Conservation (phyloP, 768 basidiomycete species). For the Megacollybia marginata region DNA sequence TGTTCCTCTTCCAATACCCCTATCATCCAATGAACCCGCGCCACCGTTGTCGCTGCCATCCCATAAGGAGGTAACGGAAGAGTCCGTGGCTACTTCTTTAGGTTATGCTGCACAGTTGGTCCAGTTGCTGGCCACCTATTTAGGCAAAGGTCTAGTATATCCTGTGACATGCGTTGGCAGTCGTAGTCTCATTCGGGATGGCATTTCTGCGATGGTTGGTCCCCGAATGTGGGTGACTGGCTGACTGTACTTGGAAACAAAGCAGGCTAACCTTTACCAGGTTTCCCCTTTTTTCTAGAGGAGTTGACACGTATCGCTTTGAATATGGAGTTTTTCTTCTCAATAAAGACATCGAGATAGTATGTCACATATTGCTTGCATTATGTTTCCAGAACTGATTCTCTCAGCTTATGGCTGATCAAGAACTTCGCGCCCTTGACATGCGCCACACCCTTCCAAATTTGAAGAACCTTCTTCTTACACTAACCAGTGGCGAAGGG, state of each 20-base stretch:
- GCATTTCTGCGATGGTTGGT: conserved; percentile 92
- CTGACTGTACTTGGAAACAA: conserved; percentile 1
- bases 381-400: not conserved
- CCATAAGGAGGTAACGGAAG: conserved; percentile 75
- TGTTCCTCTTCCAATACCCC: conserved; percentile 87
- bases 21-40: conserved; percentile 66
- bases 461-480: conserved; percentile 87
- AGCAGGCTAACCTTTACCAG: conserved; percentile 29
- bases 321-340: conserved; percentile 96
- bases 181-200: conserved; percentile 84
- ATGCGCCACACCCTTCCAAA: conserved; percentile 96
- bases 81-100: conserved; percentile 79
- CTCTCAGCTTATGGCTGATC: conserved; percentile 80
- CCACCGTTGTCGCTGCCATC: conserved; percentile 67
- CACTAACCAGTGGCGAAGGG: conserved; percentile 67
- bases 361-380: conserved; percentile 23
- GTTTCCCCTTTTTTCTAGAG: conserved; percentile 92
- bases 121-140: conserved; percentile 73
- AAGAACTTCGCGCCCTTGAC: conserved; percentile 84
- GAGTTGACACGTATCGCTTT: conserved; percentile 94
- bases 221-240: conserved; percentile 70
- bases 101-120: conserved; percentile 88
- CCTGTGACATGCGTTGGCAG: conserved; percentile 89
- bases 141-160: conserved; percentile 73
- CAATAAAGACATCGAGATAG: conserved; percentile 97